These are phyloP conservation scores for Erucastrum elatum DNA, from an alignment of 345 rosid species.

Conservation along the genomic window DNA sequence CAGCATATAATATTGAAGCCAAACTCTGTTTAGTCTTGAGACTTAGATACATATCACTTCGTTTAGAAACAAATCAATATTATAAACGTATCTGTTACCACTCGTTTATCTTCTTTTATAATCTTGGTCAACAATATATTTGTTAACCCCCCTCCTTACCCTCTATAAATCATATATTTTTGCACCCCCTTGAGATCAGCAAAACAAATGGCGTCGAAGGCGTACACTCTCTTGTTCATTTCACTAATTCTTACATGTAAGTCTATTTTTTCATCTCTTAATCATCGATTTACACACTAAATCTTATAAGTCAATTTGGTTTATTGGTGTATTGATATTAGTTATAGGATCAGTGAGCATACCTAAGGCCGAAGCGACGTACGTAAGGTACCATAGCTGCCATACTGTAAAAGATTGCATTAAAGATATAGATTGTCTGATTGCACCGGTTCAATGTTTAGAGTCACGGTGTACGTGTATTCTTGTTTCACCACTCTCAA, in stretches of 20 bases:
- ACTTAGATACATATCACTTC: not conserved
- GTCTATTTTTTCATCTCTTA: conserved; percentile 13
- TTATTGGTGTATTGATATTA: not conserved
- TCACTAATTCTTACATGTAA: conserved; percentile 26
- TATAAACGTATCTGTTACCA: not conserved
- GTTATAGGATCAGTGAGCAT: conserved; percentile 5
- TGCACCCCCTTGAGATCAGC: conserved; percentile 3
- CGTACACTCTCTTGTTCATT: not conserved
- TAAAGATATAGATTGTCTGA: conserved; percentile 2
- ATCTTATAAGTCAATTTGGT: not conserved
- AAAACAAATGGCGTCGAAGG: conserved; percentile 24
- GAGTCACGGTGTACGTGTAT: not conserved
- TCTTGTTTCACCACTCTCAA: not conserved
- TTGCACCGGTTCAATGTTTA: not conserved
- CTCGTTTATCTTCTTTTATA: not conserved
- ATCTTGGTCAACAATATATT: conserved; percentile 1
- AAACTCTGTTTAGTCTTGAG: not conserved
- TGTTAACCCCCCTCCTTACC: not conserved
- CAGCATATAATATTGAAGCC: not conserved
- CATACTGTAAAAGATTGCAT: conserved; percentile 12
- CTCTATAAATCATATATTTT: not conserved
- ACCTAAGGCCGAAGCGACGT: not conserved
- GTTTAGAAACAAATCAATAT: not conserved
- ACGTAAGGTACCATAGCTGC: conserved; percentile 14
- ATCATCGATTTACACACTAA: not conserved